Base-by-base conservation (phyloP, 495 filamentous ascomycete genomes). In the Lophiostoma macrostomum region DNA sequence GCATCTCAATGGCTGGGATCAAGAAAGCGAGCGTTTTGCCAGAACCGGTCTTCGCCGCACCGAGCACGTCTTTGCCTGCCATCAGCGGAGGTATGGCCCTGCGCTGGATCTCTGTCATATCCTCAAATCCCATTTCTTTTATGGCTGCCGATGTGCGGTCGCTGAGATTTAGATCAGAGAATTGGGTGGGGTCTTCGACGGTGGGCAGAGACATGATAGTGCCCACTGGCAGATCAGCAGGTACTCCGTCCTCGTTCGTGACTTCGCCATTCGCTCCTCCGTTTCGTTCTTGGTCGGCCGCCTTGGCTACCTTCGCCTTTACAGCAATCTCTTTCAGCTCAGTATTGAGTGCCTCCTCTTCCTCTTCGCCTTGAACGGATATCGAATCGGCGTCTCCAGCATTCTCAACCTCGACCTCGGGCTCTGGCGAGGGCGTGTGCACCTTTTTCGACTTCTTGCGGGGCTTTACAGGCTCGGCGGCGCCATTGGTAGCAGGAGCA, bases 21-120 rank as follows among this genome's bases (percentile, higher is more conserved):
- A 98, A 73, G 71, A 98, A 98, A 14, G 91, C 84, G 37, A 98
- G 69, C 1, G 93, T 98, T 76, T 98, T 98, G 63, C 93, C 93
- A 13, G 87, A 91, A 7, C 93, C 93, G 0, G 93, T 98, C 76
- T 98, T 97, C 30, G 93, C 93, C 23, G 93, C 93, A 58, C 94
- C 93, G 23, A 98, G 80, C 23, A 98, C 90, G 73, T 98, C 93
- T 65, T 85, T 83, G 23, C 93, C 93, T 31, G 90, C 88, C 53
- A 96, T 75, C 18, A 93, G 71, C 5, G 91, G 89, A 2, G 93
- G 91, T 34, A 96, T 95, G 5, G 84, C 87, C 55, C 87, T 77
- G 51, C 83, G 80, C 67, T 98, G 93, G 54, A 98, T 96, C 67
- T 95, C 90, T 1, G 93, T 97, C 93, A 98, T 95, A 14, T 79